Conservation (phyloP, 1,139 yeast species). For the Geotrichum restrictum region DNA sequence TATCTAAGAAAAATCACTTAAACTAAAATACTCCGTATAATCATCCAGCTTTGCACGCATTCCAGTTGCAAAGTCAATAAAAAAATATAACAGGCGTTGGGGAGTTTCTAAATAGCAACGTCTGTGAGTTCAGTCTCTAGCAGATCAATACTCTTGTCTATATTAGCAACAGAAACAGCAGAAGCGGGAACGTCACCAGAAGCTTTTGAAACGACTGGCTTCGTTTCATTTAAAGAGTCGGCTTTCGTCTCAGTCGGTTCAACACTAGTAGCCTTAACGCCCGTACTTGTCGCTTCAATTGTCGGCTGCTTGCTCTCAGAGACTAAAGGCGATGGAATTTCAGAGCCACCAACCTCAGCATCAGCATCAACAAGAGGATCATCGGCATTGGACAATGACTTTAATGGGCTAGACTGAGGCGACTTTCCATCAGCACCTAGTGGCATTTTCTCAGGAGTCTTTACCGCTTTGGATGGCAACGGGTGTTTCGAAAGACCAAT, state of each 20-base stretch:
- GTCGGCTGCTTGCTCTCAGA: not conserved
- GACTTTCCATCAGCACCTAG: slow-evolving; percentile 1
- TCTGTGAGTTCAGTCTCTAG: slow-evolving; percentile 15
- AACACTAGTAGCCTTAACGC: too few relatives aligned
- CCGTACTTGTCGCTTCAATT: too few relatives aligned
- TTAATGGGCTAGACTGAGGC: not conserved
- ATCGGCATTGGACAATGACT: not conserved
- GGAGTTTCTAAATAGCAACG: slow-evolving; percentile 11
- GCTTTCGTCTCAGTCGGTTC: too few relatives aligned
- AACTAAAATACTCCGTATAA: not conserved
- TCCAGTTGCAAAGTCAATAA: not conserved
- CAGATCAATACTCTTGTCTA: too few relatives aligned
- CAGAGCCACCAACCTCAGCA: not conserved
- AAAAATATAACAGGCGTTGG: not conserved
- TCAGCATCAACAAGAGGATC: not conserved
- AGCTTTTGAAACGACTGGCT: not conserved
- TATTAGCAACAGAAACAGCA: too few relatives aligned
- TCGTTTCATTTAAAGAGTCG: too few relatives aligned
- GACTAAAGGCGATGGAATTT: not conserved
- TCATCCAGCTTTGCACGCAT: not conserved
- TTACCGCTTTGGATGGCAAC: not conserved
- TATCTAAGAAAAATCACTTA: not conserved
- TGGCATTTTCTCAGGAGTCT: too few relatives aligned
- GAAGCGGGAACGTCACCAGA: not conserved
- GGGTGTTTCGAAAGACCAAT: slow-evolving; percentile 12